These are phyloP conservation scores for Talaromyces proteolyticus DNA, from an alignment of 495 filamentous ascomycete genomes.

Conservation along the genomic window DNA sequence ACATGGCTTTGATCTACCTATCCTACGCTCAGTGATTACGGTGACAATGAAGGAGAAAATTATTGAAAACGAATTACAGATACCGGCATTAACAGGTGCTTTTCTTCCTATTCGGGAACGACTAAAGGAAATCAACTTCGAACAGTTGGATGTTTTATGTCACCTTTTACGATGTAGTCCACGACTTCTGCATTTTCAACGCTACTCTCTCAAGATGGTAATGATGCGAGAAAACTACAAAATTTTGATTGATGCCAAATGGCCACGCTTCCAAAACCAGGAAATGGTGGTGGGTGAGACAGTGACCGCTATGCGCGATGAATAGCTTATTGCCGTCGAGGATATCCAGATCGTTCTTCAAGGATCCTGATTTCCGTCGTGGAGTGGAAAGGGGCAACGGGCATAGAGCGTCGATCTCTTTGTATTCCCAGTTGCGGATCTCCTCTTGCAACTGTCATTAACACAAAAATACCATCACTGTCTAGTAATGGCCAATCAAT, in stretches of 20 bases:
- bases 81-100: neutral
- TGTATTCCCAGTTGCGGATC: neutral
- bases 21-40: neutral
- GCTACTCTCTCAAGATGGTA: neutral
- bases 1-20: neutral
- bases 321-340: neutral
- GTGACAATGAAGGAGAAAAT: neutral
- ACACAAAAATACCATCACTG: neutral
- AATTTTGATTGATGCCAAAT: neutral
- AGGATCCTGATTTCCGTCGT: neutral
- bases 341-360: neutral
- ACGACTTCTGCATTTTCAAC: neutral
- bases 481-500: neutral
- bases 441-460: neutral
- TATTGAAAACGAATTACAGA: neutral
- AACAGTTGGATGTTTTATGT: neutral
- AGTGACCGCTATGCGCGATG: too few species aligned
- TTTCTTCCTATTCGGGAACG: neutral
- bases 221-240: neutral
- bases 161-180: neutral
- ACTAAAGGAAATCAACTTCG: neutral
- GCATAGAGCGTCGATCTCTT: neutral
- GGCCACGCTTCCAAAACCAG: neutral
- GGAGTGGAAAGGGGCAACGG: neutral
- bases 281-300: too few species aligned